phyloP scores from a whole-genome alignment of 306 rosid species.

The Cucurbita maxima region DNA sequence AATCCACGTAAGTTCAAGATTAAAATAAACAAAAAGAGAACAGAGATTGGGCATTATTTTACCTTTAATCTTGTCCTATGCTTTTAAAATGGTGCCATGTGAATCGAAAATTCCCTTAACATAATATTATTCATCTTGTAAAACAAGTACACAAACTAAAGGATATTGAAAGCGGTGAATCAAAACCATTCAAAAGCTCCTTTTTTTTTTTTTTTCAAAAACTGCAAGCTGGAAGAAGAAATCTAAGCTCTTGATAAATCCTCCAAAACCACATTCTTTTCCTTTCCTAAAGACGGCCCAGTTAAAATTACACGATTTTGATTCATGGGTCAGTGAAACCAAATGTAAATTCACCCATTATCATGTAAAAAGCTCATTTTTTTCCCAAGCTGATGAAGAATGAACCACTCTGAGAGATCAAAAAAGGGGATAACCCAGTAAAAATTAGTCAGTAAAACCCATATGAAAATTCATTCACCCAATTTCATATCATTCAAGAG shows the following conservation, averaged over 20 bases:
- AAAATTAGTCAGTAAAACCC: neutral
- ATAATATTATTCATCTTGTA: neutral
- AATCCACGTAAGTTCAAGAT: constrained; percentile 14
- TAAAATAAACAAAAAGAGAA: constrained; percentile 12
- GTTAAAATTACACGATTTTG: neutral
- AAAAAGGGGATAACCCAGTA: neutral
- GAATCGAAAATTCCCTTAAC: constrained; percentile 8
- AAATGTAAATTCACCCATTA: neutral
- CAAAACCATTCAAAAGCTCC: neutral
- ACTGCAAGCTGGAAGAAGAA: neutral
- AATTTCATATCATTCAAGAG: no score
- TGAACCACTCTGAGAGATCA: neutral
- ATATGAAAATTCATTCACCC: no score
- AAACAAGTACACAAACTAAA: neutral
- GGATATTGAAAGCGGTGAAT: neutral
- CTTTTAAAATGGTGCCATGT: constrained; percentile 15
- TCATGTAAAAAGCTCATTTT: neutral
- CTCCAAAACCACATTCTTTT: neutral
- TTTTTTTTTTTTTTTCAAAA: neutral
- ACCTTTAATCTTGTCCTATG: constrained; percentile 32
- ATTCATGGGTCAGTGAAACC: neutral
- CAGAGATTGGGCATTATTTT: constrained; percentile 27
- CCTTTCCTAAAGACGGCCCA: neutral
- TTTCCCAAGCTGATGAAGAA: neutral
- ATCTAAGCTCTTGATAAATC: neutral